Conservation (phyloP, 2,329 filamentous ascomycete species). For the Apiospora arundinis region DNA sequence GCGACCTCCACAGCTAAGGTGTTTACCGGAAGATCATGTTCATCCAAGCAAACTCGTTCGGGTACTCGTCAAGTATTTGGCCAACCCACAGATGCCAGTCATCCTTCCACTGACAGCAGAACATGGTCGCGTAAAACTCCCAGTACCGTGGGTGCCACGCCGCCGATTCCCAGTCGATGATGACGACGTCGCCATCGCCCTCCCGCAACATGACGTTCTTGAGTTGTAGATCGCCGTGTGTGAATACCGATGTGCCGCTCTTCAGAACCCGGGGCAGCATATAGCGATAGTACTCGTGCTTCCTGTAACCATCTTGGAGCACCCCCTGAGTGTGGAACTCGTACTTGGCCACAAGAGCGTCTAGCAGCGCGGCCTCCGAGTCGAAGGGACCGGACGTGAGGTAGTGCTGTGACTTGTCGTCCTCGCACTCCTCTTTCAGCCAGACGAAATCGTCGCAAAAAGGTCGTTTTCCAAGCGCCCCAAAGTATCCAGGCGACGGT, state of each 20-base stretch:
- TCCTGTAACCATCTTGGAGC: background rate
- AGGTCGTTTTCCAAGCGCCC: background rate
- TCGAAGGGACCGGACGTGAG: background rate
- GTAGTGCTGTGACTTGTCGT: background rate
- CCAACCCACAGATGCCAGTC: constrained; percentile 5
- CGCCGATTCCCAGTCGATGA: constrained; percentile 5
- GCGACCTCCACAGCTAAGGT: no score
- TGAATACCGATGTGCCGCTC: background rate
- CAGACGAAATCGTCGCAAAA: constrained; percentile 10
- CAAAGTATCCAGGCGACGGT: background rate
- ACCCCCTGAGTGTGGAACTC: background rate
- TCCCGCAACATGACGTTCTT: background rate
- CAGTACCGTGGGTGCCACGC: background rate
- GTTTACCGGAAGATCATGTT: background rate
- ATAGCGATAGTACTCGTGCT: constrained; percentile 2
- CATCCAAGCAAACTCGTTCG: constrained; percentile 2
- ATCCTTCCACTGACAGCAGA: background rate
- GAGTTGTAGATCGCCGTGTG: background rate
- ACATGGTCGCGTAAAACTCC: constrained; percentile 9
- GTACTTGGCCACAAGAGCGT: background rate
- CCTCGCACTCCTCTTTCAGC: background rate
- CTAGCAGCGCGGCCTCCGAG: background rate
- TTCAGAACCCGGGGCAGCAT: background rate
- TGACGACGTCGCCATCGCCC: background rate
- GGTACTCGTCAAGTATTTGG: background rate